These are phyloP conservation scores for Blastocystis sp. DNA, from an alignment of 352 stramenopile genomes.

Conservation along the genomic window DNA sequence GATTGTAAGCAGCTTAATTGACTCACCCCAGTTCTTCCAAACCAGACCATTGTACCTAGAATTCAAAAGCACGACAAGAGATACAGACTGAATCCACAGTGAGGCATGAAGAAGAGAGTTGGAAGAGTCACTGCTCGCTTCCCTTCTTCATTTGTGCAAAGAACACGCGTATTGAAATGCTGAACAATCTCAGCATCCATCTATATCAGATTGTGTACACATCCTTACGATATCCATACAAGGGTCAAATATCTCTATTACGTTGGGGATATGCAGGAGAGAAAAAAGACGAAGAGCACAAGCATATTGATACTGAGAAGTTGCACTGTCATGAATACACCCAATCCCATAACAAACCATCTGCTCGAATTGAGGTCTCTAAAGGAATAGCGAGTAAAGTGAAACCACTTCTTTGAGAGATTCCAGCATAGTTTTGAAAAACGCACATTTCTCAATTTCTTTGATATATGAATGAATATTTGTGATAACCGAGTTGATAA, in stretches of 20 bases:
- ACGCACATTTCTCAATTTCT: background rate
- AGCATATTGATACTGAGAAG: background rate
- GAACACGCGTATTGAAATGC: background rate
- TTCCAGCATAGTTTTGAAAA: background rate
- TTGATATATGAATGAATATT: background rate
- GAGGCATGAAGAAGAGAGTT: background rate
- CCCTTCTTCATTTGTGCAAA: background rate
- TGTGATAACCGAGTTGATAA: background rate
- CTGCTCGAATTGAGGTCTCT: background rate
- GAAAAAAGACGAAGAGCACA: background rate
- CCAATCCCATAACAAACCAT: slow-evolving; percentile 10
- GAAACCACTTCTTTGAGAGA: background rate
- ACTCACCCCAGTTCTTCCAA: background rate
- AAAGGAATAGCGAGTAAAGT: background rate
- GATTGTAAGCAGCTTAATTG: background rate
- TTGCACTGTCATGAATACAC: background rate
- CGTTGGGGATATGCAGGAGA: background rate
- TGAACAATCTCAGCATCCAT: background rate
- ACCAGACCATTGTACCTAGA: background rate
- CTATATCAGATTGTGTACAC: background rate
- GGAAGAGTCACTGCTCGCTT: background rate
- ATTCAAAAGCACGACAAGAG: background rate
- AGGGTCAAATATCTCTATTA: background rate
- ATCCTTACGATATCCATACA: background rate
- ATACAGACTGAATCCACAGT: background rate